Percentiles rank a stretch among this genome's conserved stretches.
Conservation (phyloP, 208 protist species). For the Trypanosoma rangeli region DNA sequence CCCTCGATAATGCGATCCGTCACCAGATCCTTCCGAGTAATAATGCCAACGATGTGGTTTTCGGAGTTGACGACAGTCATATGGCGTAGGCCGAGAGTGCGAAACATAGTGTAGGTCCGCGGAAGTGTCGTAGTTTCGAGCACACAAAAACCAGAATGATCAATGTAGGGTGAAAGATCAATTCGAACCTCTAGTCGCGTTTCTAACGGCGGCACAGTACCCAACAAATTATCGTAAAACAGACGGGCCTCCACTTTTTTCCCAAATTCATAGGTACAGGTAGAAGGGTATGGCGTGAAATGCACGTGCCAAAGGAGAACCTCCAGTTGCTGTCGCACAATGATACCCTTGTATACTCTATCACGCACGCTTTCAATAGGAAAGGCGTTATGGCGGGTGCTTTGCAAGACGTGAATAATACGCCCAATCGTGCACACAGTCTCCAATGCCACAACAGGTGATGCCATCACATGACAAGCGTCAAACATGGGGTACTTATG, state of each 20-base stretch:
- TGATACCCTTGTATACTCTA: constrained; percentile 51
- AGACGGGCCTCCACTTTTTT: constrained; percentile 22
- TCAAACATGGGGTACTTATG: constrained; percentile 46
- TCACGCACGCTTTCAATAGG: constrained; percentile 51
- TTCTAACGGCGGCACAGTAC: constrained; percentile 18
- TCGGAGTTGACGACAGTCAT: constrained; percentile 39
- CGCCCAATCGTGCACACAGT: constrained; percentile 38
- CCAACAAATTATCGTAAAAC: constrained; percentile 24
- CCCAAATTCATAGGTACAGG: constrained; percentile 25
- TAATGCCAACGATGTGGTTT: constrained; percentile 49
- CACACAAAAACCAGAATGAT: constrained; percentile 51
- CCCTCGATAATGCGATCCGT: constrained; percentile 34
- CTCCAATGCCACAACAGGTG: constrained; percentile 34
- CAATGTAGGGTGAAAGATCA: constrained; percentile 55
- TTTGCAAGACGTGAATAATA: constrained; percentile 31
- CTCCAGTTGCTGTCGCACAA: constrained; percentile 41
- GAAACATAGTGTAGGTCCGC: constrained; percentile 54
- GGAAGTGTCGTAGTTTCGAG: constrained; percentile 46
- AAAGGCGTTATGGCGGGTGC: constrained; percentile 47
- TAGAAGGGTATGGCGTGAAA: constrained; percentile 30
- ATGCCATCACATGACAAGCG: constrained; percentile 46
- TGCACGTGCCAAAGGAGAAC: constrained; percentile 54
- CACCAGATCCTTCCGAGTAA: constrained; percentile 57
- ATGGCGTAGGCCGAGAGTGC: constrained; percentile 48
- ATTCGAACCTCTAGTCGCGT: constrained; percentile 3